These are phyloP conservation scores for Daldinia sp. DNA, from an alignment of 2,329 filamentous ascomycete species.

Conservation along the genomic window DNA sequence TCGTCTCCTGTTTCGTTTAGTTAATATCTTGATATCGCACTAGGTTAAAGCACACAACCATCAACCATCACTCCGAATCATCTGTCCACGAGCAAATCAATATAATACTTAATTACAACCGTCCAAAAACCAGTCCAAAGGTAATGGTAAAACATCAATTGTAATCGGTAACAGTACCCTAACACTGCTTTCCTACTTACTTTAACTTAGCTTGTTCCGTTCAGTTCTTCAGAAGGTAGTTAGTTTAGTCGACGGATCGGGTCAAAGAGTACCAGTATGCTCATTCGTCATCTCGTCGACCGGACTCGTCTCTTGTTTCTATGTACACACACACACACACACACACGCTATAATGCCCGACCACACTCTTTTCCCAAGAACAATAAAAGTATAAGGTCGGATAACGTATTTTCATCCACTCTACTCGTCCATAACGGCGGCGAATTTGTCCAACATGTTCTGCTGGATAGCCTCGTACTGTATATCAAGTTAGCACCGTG, in stretches of 20 bases:
- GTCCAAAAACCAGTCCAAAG: not conserved
- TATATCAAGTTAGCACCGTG: constrained; percentile 5
- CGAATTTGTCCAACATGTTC: constrained; percentile 96
- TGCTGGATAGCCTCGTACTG: constrained; percentile 93
- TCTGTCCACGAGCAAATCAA: not conserved
- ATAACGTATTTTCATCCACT: not conserved
- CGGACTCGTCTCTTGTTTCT: not conserved
- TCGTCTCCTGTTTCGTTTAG: too few relatives aligned
- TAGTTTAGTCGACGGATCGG: not conserved
- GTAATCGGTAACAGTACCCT: constrained; percentile 22
- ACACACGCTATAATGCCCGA: constrained; percentile 5
- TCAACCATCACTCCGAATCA: too few relatives aligned
- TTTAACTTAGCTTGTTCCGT: not conserved
- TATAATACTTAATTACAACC: too few relatives aligned
- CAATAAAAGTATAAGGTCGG: not conserved
- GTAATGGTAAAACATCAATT: constrained; percentile 13
- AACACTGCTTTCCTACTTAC: constrained; percentile 7
- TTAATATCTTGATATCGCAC: too few relatives aligned
- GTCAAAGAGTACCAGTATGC: not conserved
- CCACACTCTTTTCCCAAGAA: not conserved
- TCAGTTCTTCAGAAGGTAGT: too few relatives aligned
- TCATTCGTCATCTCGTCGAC: not conserved
- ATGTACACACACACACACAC: constrained; percentile 34
- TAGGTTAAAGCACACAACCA: too few relatives aligned
- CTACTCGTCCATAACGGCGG: constrained; percentile 94